Evolutionary conservation across 2,329 filamentous ascomycete species (phyloP).

Genomic region (Acrodontium crateriforme): DNA sequence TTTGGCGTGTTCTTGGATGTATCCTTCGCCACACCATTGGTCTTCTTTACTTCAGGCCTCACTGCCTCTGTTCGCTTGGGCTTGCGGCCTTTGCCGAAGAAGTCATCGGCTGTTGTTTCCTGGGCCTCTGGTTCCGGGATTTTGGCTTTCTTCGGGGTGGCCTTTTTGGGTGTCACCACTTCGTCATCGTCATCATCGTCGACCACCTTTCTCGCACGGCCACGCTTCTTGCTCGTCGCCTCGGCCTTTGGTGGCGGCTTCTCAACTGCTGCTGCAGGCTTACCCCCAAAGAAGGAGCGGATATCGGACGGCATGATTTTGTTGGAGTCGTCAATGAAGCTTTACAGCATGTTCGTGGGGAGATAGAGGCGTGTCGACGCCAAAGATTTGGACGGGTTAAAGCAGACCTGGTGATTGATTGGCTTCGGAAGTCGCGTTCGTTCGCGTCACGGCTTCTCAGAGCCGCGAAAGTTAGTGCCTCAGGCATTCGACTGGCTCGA

Average conservation of each 20-base stretch:
- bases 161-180: slow-evolving; percentile 36
- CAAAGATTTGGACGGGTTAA: too few relatives aligned
- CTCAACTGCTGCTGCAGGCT: slow-evolving; percentile 41
- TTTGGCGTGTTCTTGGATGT: slow-evolving; percentile 24
- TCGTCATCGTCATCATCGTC: slow-evolving; percentile 70
- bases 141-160: slow-evolving; percentile 32
- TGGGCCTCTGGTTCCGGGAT: slow-evolving; percentile 23
- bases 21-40: slow-evolving; percentile 3
- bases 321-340: too few relatives aligned
- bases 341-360: too few relatives aligned
- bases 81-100: slow-evolving; percentile 44
- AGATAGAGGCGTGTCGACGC: slow-evolving; percentile 1
- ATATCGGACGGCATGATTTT: slow-evolving; percentile 73
- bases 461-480: too few relatives aligned
- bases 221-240: slow-evolving; percentile 31
- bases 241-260: slow-evolving; percentile 9
- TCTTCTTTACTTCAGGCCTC: slow-evolving; percentile 10
- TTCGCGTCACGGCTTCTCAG: too few relatives aligned
- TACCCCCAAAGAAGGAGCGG: slow-evolving; percentile 75
- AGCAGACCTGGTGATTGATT: too few relatives aligned
- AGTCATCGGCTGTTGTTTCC: slow-evolving; percentile 47
- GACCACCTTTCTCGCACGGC: slow-evolving; percentile 50
- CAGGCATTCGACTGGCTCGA: too few relatives aligned
- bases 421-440: too few relatives aligned
- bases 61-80: slow-evolving; percentile 34